Evolutionary conservation across 2,329 filamentous ascomycete genomes (phyloP).

Genomic region (Aspergillus pseudotamarii): DNA sequence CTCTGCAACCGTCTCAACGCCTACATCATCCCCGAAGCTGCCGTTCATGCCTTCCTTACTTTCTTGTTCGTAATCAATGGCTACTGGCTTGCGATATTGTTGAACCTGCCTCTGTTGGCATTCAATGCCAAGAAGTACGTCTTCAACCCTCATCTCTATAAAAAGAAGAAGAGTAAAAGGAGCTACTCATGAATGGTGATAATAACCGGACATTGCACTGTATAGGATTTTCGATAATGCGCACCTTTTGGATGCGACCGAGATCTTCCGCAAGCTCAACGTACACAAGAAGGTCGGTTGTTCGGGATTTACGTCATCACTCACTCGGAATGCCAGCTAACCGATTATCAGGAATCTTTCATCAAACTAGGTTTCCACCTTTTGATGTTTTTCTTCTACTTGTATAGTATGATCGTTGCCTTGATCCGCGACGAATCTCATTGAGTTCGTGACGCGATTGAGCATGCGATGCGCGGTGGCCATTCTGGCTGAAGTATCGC

Average conservation of each 20-base stretch:
- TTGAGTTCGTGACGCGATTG: conserved; percentile 56
- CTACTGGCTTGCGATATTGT: conserved; percentile 90
- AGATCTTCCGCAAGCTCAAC: conserved; percentile 99
- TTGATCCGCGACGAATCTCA: conserved; percentile 93
- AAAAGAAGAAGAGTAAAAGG: neutral
- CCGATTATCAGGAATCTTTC: conserved; percentile 78
- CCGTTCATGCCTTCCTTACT: conserved; percentile 93
- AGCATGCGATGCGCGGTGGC: conserved; percentile 44
- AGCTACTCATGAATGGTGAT: neutral
- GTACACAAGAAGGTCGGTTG: conserved; percentile 89
- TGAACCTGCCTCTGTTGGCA: conserved; percentile 87
- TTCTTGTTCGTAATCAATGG: conserved; percentile 97
- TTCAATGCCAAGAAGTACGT: conserved; percentile 98
- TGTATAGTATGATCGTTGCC: conserved; percentile 98
- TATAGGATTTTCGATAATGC: conserved; percentile 92
- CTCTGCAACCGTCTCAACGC: conserved; percentile 99
- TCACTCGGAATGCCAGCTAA: conserved; percentile 13
- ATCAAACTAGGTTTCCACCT: conserved; percentile 98
- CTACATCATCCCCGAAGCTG: conserved; percentile 98
- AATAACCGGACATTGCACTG: conserved; percentile 25
- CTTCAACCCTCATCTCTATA: neutral
- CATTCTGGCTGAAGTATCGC: conserved; percentile 18
- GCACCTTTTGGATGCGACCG: conserved; percentile 93
- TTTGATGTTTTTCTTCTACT: conserved; percentile 99
- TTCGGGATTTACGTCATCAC: conserved; percentile 13